Evolutionary conservation across 1,284 basidiomycete species (phyloP), one percentile per base, ranked within the genome.

Genomic region (Takashimella tepidaria): DNA sequence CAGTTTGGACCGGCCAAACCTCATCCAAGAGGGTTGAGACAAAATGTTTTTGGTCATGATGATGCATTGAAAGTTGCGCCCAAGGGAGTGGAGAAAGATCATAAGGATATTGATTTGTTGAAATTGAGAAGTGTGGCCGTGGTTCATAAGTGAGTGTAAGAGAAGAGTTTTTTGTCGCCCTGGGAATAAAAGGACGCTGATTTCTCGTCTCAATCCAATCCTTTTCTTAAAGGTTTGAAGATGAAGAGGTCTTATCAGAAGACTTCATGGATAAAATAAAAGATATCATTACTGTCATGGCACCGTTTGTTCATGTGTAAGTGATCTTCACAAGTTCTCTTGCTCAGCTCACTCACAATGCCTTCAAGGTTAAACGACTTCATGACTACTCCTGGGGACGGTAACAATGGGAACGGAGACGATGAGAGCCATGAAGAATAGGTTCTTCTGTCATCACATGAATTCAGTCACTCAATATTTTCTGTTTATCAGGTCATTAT

Each of bases 31-130:
- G 86, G 87, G 27, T 69, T 78, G 53, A 75, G 83, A 48, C 81
- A 82, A 67, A 92, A 81, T 67, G 82, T 93, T 3, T 92, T 90
- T 72, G 90, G 90, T 0, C 72, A 74, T 54, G 86, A 89, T 3
- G 89, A 89, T 63, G 84, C 88, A 67, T 77, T 92, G 47, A 93
- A 92, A 74, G 83, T 83, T 2, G 88, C 90, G 10, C 90, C 90
- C 1, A 92, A 92, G 68, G 91, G 91, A 0, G 75, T 92, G n/a
- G 82, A 83, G 52, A 93, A 90, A 73, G 80, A 79, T 20, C 90
- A 95, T 68, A 78, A 79, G 72, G 88, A 92, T 68, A 93, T 93
- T 57, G 89, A 90, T 68, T 74, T 93, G 52, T 74, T 95, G 58
- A 90, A 89, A 70, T 85, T 89, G 60, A 83, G 90, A 37, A 85